These are phyloP conservation scores for Aquanectria penicillioides DNA, from an alignment of 2,329 filamentous ascomycete species.

Conservation along the genomic window DNA sequence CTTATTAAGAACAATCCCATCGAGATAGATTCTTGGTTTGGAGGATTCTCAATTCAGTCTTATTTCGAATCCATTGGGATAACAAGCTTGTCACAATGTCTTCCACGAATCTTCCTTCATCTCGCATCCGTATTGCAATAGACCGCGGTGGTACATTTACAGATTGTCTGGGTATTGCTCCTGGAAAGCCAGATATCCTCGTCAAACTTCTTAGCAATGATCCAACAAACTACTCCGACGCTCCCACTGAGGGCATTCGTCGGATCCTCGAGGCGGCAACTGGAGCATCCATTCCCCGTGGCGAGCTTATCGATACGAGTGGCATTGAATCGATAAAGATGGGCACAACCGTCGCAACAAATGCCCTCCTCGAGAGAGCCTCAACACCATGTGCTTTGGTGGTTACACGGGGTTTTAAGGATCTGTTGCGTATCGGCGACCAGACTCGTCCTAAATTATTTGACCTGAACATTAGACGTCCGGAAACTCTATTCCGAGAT, in stretches of 20 bases:
- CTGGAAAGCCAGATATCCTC: slow-evolving; percentile 72
- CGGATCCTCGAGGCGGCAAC: slow-evolving; percentile 47
- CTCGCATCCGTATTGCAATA: slow-evolving; percentile 44
- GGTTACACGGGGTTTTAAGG: slow-evolving; percentile 73
- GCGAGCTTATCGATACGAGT: slow-evolving; percentile 44
- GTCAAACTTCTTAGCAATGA: slow-evolving; percentile 79
- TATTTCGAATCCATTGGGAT: too few species aligned
- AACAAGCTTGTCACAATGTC: background rate
- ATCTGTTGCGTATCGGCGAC: slow-evolving; percentile 88
- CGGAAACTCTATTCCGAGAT: slow-evolving; percentile 82
- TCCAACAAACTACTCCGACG: slow-evolving; percentile 76
- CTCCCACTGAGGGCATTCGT: slow-evolving; percentile 76
- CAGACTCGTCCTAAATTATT: slow-evolving; percentile 92
- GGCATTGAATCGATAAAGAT: slow-evolving; percentile 73
- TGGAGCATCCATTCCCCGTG: slow-evolving; percentile 43
- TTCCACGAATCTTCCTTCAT: background rate
- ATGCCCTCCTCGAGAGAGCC: slow-evolving; percentile 77
- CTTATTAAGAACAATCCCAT: background rate
- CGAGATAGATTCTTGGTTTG: background rate
- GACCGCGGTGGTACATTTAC: slow-evolving; percentile 67
- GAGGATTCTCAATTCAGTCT: background rate
- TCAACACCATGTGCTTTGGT: slow-evolving; percentile 76
- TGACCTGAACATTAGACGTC: slow-evolving; percentile 86
- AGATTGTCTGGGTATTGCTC: slow-evolving; percentile 75
- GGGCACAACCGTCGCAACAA: slow-evolving; percentile 81